phyloP scores from a whole-genome alignment of 306 rosid species.

The Fragaria ananassa region DNA sequence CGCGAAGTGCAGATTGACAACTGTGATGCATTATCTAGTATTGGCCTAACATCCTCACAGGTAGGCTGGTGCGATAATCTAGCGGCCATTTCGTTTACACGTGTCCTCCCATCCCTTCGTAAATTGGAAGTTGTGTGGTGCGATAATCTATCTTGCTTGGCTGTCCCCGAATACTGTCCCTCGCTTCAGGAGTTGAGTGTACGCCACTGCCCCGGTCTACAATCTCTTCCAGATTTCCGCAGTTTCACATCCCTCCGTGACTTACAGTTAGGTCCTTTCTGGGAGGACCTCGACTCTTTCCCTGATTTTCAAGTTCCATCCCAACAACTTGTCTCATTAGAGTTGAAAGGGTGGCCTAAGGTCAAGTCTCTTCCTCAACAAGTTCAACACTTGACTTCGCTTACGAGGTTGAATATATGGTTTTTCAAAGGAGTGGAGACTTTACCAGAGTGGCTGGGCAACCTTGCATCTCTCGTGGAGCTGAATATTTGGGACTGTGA shows the following conservation, averaged over 20 bases:
- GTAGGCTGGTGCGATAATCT: too few relatives aligned
- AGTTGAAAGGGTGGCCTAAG: background rate
- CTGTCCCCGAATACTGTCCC: background rate
- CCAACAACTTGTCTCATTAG: background rate
- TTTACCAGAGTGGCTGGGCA: background rate
- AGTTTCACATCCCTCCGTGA: too few relatives aligned
- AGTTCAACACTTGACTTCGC: background rate
- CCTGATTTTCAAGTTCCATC: background rate
- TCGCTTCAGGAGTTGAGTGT: background rate
- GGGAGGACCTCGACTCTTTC: background rate
- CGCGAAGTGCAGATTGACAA: rapidly evolving
- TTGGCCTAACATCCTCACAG: background rate
- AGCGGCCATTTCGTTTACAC: too few relatives aligned
- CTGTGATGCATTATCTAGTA: background rate
- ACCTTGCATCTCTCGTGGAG: background rate
- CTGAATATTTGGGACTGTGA: rapidly evolving
- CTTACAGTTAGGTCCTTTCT: background rate
- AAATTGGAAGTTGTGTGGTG: rapidly evolving
- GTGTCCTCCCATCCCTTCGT: background rate
- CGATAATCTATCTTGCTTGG: background rate
- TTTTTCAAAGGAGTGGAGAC: background rate
- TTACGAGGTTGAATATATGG: rapidly evolving
- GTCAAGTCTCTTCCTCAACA: background rate
- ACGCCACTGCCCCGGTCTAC: background rate
- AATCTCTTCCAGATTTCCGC: too few relatives aligned